phyloP scores from a whole-genome alignment of 306 rosid genomes.

The Cucurbita argyrosperma region DNA sequence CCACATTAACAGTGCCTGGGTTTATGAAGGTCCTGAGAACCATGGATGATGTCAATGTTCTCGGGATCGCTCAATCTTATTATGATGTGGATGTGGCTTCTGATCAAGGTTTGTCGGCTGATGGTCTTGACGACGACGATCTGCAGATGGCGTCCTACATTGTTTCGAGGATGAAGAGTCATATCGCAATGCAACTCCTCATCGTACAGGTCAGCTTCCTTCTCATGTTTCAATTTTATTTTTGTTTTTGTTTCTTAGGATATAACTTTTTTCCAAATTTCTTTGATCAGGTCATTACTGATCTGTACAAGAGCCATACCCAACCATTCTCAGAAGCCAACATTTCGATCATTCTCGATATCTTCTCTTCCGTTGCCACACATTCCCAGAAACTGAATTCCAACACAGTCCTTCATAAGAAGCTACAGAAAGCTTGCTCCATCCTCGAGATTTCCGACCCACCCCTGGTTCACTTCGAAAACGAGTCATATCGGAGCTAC shows the following conservation, averaged over 20 bases:
- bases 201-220: conserved; percentile 57
- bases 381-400: conserved; percentile 72
- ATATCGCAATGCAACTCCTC: conserved; percentile 83
- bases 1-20: conserved; percentile 63
- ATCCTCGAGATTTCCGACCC: conserved; percentile 82
- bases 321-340: conserved; percentile 37
- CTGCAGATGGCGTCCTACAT: conserved; percentile 72
- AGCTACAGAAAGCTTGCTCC: conserved; percentile 75
- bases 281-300: conserved; percentile 47
- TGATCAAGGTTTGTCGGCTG: conserved; percentile 51
- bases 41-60: conserved; percentile 44
- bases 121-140: conserved; percentile 72
- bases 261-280: neutral
- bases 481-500: conserved; percentile 60
- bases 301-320: conserved; percentile 46
- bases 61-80: conserved; percentile 29
- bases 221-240: neutral
- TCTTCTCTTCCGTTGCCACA: conserved; percentile 47
- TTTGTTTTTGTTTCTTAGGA: neutral
- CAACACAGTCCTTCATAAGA: conserved; percentile 45
- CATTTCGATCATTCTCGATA: conserved; percentile 46
- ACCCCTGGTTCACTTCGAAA: conserved; percentile 96
- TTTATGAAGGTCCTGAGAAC: conserved; percentile 68
- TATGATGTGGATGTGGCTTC: conserved; percentile 42
- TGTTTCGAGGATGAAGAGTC: conserved; percentile 70